Evolutionary conservation across 495 filamentous ascomycete species (phyloP), one percentile per base, ranked within the genome.

Genomic region (Penicillium argentinense): DNA sequence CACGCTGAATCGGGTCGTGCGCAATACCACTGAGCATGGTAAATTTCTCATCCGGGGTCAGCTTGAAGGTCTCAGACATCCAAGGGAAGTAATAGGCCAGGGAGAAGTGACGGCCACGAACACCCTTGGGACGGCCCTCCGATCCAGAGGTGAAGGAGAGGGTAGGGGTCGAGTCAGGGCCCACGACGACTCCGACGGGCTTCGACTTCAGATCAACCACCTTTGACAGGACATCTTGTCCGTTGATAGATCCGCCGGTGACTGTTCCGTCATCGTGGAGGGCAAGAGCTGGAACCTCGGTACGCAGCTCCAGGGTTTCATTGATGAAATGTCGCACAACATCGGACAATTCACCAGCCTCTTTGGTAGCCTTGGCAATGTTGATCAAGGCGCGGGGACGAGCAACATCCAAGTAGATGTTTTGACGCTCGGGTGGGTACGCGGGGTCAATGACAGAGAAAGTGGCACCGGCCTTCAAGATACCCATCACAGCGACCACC

Each of bases 381-480:
- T 83, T 77, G 27, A 97, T 81, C 43, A 96, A 70, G 16, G 87
- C 87, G 29, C 83, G 74, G 8, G 92, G 92, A 47, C 83, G 78
- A 24, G 92, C 86, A 19, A 97, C 91, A 51, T 96, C 88, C 24
- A 97, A 80, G 56, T 93, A 95, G 57, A 96, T 87, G 53, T 86
- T 86, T 62, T 98, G 93, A 36, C 93, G 71, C 34, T 86, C 87
- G 1, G 88, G 85, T 4, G 93, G 93, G 61, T 98, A 97, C 12
- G 82, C 78, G 2, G 91, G 91, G 55, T 97, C 91, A 34, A 97
- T 82, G 28, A 97, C 89, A 9, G 63, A 67, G 54, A 75, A 66
- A 6, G 68, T 73, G 14, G 71, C 72, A 49, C 71, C 72, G 24
- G 70, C 69, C 60, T 73, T 80, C 46, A 83, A 50, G n/a, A 73